Percentiles rank a stretch among this genome's conserved stretches.
phyloP scores from a whole-genome alignment of 2,329 filamentous ascomycete species.

The Alternaria sp. region DNA sequence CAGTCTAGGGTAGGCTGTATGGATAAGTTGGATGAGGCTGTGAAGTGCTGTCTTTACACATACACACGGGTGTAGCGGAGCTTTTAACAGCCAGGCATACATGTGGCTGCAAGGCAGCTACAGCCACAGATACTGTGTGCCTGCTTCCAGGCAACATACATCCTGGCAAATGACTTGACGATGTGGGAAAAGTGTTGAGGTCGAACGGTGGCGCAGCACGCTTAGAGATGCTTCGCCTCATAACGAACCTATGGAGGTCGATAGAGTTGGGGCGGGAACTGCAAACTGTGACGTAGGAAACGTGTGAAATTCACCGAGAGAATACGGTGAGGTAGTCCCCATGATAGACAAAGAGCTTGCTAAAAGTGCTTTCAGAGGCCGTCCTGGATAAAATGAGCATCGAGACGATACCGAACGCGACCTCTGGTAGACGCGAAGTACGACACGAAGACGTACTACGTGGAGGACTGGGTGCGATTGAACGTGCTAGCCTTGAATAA shows the following conservation, averaged over 20 bases:
- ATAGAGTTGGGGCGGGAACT: constrained; percentile 1
- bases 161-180: background rate
- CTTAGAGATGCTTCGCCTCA: constrained; percentile 9
- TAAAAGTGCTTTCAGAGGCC: background rate
- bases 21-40: background rate
- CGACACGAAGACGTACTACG: background rate
- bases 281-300: background rate
- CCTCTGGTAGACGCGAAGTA: background rate
- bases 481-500: constrained; percentile 4
- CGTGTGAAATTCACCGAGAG: background rate
- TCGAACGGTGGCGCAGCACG: constrained; percentile 14
- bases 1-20: background rate
- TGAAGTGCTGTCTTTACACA: background rate
- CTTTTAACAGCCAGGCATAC: background rate
- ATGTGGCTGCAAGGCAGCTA: background rate
- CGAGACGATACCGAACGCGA: background rate
- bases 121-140: constrained; percentile 1
- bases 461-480: constrained; percentile 3
- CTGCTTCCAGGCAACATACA: constrained; percentile 9
- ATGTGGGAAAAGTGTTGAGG: constrained; percentile 13
- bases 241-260: constrained; percentile 4
- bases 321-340: background rate
- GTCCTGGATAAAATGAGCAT: background rate
- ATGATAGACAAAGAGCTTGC: background rate
- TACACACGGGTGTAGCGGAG: background rate